phyloP scores from a whole-genome alignment of 805 yeast species.

The Candida sphagnicola region DNA sequence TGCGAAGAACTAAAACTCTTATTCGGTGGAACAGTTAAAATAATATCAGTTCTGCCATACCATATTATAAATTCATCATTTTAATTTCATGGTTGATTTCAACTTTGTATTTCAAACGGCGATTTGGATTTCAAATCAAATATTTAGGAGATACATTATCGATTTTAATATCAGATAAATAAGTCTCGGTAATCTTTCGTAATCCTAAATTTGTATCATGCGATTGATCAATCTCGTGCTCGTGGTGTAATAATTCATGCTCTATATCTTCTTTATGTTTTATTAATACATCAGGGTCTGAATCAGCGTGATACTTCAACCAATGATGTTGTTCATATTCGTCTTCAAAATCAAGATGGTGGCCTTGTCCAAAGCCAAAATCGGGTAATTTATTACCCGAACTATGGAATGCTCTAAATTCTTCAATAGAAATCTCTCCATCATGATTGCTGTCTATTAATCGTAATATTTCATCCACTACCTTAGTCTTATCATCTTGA shows the following conservation, averaged over 20 bases:
- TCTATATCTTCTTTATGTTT: constrained; percentile 89
- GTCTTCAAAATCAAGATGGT: constrained; percentile 87
- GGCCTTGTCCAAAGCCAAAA: constrained; percentile 90
- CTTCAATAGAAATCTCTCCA: constrained; percentile 63
- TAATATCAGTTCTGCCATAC: no score
- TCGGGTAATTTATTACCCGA: constrained; percentile 81
- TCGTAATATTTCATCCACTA: constrained; percentile 50
- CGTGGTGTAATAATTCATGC: constrained; percentile 80
- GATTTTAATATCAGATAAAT: constrained; percentile 24
- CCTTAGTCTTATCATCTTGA: constrained; percentile 51
- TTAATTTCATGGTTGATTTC: no score
- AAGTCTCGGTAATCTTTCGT: constrained; percentile 25
- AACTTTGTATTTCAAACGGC: no score
- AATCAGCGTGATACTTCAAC: constrained; percentile 70
- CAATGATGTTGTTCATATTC: constrained; percentile 96
- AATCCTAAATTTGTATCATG: constrained; percentile 28
- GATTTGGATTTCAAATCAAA: no score
- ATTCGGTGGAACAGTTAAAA: no score
- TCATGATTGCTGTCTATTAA: constrained; percentile 66
- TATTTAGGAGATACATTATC: constrained; percentile 32
- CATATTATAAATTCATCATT: no score
- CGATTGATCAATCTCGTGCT: constrained; percentile 72
- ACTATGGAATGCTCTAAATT: constrained; percentile 60
- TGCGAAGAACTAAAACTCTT: no score
- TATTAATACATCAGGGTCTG: constrained; percentile 76